phyloP scores from a whole-genome alignment of 148 eudicot genomes.

The Rhododendron mucronatum region DNA sequence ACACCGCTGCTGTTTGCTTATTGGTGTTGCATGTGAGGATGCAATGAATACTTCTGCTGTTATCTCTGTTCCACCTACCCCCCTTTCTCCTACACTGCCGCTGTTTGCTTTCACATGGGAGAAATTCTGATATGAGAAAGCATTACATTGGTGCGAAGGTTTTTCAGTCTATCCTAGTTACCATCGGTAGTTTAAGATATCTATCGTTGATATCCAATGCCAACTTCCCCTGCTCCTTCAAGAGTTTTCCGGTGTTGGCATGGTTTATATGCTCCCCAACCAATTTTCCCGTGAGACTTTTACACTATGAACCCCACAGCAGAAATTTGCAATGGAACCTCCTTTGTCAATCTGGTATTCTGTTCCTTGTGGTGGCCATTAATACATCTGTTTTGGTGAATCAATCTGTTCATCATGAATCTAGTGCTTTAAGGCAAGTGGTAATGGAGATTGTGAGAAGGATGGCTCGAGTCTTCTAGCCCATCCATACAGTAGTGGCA shows the following conservation, averaged over 20 bases:
- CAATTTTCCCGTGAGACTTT: neutral
- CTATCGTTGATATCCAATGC: neutral
- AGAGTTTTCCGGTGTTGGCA: neutral
- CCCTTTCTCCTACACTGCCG: neutral
- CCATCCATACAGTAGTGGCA: neutral
- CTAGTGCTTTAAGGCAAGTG: neutral
- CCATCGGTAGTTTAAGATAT: neutral
- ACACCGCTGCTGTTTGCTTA: neutral
- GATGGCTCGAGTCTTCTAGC: neutral
- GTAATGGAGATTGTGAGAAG: neutral
- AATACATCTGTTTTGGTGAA: neutral
- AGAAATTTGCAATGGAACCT: neutral
- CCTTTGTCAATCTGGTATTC: neutral
- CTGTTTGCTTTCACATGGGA: neutral
- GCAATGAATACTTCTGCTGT: neutral
- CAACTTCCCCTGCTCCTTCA: neutral
- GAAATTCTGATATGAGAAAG: neutral
- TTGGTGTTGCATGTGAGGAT: neutral
- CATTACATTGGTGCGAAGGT: neutral
- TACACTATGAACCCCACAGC: neutral
- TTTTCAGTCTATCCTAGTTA: neutral
- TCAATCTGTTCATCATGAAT: neutral
- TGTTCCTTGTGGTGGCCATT: neutral
- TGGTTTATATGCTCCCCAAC: neutral
- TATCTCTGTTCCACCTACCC: neutral